Evolutionary conservation across 2,329 filamentous ascomycete genomes (phyloP).

Genomic region (Mycocentrospora acerina): DNA sequence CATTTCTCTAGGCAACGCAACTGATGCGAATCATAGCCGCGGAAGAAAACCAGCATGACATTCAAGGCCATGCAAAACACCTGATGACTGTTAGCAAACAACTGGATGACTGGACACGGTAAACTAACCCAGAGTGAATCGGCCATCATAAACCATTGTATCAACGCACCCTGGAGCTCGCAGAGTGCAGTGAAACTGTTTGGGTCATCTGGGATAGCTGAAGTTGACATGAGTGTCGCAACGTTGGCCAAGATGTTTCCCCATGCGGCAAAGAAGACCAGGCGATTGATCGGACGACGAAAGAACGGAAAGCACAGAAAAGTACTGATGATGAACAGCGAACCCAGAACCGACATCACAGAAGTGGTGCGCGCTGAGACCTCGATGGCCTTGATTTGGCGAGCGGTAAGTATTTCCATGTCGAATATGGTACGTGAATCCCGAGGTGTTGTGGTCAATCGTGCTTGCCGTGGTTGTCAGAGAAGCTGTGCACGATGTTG

Average conservation of each 20-base stretch:
- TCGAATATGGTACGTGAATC: too few relatives aligned
- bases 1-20: constrained; percentile 69
- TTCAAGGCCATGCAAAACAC: constrained; percentile 79
- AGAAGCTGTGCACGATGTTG: not conserved
- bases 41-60: constrained; percentile 79
- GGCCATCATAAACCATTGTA: constrained; percentile 66
- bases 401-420: not conserved
- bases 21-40: constrained; percentile 65
- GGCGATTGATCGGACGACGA: constrained; percentile 82
- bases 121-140: constrained; percentile 58
- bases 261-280: constrained; percentile 81
- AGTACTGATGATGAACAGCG: constrained; percentile 69
- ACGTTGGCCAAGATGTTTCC: constrained; percentile 79
- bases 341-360: constrained; percentile 69
- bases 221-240: constrained; percentile 70
- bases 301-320: constrained; percentile 70
- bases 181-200: constrained; percentile 59
- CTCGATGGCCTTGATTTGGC: constrained; percentile 50
- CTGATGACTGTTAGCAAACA: constrained; percentile 54
- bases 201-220: constrained; percentile 50
- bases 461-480: not conserved
- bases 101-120: constrained; percentile 68
- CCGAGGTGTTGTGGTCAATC: not conserved
- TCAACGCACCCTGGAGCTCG: constrained; percentile 74
- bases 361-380: constrained; percentile 69